These are phyloP conservation scores for Peronosclerospora sorghi DNA, from an alignment of 352 stramenopile species.

Conservation along the genomic window DNA sequence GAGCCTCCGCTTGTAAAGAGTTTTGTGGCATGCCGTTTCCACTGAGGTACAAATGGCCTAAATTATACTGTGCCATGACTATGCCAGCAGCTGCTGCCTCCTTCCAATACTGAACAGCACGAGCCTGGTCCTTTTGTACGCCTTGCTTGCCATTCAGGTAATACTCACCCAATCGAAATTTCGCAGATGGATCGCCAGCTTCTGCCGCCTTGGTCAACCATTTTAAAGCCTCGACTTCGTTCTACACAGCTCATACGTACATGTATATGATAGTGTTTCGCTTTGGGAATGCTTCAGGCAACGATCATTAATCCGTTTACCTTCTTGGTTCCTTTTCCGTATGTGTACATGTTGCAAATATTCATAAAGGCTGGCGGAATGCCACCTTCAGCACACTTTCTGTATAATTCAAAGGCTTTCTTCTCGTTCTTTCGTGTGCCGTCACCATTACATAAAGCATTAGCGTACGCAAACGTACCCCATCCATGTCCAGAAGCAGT, in stretches of 20 bases:
- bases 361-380: conserved; percentile 73
- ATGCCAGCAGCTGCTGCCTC: conserved; percentile 50
- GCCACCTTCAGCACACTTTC: conserved; percentile 43
- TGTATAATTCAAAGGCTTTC: conserved; percentile 74
- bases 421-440: conserved; percentile 60
- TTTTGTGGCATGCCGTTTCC: conserved; percentile 50
- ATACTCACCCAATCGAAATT: conserved; percentile 58
- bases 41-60: conserved; percentile 59
- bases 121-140: conserved; percentile 35
- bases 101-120: conserved; percentile 57
- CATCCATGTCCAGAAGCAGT: conserved; percentile 48
- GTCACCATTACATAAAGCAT: conserved; percentile 65
- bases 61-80: conserved; percentile 64
- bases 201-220: conserved; percentile 72
- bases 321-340: conserved; percentile 57
- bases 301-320: conserved; percentile 10
- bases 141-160: conserved; percentile 53
- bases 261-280: neutral
- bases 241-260: conserved; percentile 19
- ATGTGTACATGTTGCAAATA: conserved; percentile 75
- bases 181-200: conserved; percentile 59
- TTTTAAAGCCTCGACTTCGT: conserved; percentile 49
- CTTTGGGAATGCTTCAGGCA: neutral
- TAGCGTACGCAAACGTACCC: conserved; percentile 73
- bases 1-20: conserved; percentile 47